phyloP scores from a whole-genome alignment of 2,329 filamentous ascomycete genomes.

The Pyricularia sp. region DNA sequence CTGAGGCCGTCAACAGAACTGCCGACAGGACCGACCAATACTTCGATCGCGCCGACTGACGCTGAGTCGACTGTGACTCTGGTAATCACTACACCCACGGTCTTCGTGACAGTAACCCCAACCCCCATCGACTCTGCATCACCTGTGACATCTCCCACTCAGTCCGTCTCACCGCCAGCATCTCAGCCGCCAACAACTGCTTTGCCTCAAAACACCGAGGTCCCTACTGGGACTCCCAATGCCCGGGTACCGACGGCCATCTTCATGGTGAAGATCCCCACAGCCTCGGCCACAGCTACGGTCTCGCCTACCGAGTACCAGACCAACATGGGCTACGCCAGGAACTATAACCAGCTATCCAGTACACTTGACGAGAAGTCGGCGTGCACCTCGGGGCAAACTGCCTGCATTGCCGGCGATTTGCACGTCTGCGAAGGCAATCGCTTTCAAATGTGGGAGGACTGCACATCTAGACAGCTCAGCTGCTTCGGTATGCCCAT shows the following conservation, averaged over 20 bases:
- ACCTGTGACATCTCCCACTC: neutral
- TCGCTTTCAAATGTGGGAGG: slow-evolving; percentile 14
- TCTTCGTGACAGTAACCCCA: neutral
- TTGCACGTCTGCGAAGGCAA: slow-evolving; percentile 33
- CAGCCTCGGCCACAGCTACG: slow-evolving; percentile 21
- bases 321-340: slow-evolving; percentile 34
- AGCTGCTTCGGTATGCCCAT: slow-evolving; percentile 49
- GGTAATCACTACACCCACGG: neutral
- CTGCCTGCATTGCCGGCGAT: slow-evolving; percentile 42
- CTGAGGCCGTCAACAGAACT: neutral
- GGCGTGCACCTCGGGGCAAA: slow-evolving; percentile 34
- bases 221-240: slow-evolving; percentile 27
- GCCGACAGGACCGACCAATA: neutral
- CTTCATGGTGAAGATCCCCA: slow-evolving; percentile 12
- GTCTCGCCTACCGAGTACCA: slow-evolving; percentile 31
- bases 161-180: slow-evolving; percentile 2
- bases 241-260: slow-evolving; percentile 31
- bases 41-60: neutral
- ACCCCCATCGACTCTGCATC: neutral
- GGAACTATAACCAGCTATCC: slow-evolving; percentile 37
- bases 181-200: slow-evolving; percentile 8
- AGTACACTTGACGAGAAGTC: slow-evolving; percentile 31
- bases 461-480: slow-evolving; percentile 19
- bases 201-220: slow-evolving; percentile 8
- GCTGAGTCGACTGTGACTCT: neutral